These are phyloP conservation scores for Trypanosoma platydactyli DNA, from an alignment of 208 protist genomes.

Conservation along the genomic window DNA sequence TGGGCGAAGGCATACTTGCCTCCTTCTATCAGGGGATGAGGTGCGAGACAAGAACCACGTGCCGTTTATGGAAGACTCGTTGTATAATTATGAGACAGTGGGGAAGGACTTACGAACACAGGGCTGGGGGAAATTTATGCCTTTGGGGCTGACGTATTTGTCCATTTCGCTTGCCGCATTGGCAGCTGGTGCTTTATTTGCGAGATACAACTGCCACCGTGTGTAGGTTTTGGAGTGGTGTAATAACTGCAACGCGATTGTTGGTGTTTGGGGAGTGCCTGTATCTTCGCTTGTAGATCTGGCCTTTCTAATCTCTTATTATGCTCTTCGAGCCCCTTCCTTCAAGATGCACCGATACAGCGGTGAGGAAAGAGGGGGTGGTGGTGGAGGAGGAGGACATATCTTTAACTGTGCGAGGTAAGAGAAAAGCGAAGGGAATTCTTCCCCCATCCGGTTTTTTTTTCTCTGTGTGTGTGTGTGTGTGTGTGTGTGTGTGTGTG, in stretches of 20 bases:
- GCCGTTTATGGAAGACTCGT: slow-evolving; percentile 20
- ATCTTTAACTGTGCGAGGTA: not conserved
- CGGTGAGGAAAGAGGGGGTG: no score
- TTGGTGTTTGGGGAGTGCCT: not conserved
- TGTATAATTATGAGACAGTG: not conserved
- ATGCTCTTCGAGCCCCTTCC: no score
- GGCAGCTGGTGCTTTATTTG: not conserved
- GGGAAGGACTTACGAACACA: not conserved
- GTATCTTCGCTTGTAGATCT: not conserved
- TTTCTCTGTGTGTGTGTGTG: not conserved
- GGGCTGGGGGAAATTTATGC: not conserved
- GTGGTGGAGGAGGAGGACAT: not conserved
- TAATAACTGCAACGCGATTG: not conserved
- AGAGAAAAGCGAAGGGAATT: not conserved
- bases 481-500: not conserved
- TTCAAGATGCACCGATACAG: not conserved
- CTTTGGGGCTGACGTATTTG: slow-evolving; percentile 4
- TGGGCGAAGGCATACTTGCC: slow-evolving; percentile 23
- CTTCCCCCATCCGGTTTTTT: not conserved
- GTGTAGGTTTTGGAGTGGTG: not conserved
- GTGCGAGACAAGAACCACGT: slow-evolving; percentile 15
- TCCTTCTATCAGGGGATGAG: slow-evolving; percentile 13
- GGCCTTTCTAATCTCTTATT: no score
- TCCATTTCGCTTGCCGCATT: slow-evolving; percentile 1
- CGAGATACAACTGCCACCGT: not conserved